Percentiles rank a stretch among this genome's conserved stretches.
phyloP scores from a whole-genome alignment of 345 rosid genomes.

The Syzygium oleosum region DNA sequence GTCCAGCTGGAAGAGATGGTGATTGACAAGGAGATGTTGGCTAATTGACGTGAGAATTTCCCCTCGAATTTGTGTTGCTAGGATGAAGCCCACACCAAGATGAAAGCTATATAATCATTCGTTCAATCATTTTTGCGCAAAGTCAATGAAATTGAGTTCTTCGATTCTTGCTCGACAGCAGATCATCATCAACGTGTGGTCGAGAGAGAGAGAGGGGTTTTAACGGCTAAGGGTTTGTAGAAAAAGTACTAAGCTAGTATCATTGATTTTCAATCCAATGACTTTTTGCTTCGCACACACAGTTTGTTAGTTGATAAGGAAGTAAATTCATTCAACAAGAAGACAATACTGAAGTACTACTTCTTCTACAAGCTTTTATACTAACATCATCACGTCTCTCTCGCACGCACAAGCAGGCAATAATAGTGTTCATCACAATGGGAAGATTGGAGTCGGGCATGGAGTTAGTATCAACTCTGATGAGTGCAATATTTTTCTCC shows the following conservation, averaged over 20 bases:
- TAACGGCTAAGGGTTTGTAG: background rate
- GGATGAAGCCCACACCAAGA: background rate
- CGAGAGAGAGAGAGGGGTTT: background rate
- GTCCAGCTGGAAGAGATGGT: background rate
- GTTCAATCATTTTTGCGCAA: background rate
- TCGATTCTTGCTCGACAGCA: background rate
- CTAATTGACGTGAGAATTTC: background rate
- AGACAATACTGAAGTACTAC: background rate
- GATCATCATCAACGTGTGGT: background rate
- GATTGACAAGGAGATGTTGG: background rate
- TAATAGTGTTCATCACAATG: background rate
- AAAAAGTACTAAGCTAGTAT: background rate
- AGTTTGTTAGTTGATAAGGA: background rate
- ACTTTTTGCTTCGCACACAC: background rate
- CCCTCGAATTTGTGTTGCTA: background rate
- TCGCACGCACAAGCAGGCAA: background rate
- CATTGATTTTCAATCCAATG: background rate
- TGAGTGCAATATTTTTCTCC: background rate
- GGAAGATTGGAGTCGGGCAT: background rate
- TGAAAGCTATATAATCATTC: background rate
- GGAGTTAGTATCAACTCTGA: background rate
- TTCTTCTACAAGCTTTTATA: background rate
- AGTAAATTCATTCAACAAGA: background rate
- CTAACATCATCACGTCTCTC: background rate
- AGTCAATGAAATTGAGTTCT: background rate